A percentile compares a stretch with the other conserved stretches of the same genome.
phyloP scores from a whole-genome alignment of 108 stramenopile genomes.

The Skeletonema marinoi region DNA sequence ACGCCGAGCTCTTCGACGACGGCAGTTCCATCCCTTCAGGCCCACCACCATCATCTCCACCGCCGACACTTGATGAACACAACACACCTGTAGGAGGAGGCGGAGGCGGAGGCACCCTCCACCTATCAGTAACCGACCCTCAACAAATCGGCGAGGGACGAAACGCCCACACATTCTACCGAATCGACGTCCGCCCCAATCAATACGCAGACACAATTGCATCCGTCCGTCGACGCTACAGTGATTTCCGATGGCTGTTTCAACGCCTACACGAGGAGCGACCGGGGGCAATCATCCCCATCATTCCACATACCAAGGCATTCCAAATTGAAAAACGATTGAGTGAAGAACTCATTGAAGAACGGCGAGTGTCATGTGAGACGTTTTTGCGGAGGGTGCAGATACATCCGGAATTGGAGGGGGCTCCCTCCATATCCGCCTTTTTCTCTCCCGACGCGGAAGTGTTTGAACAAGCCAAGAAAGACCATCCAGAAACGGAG shows the following conservation, averaged over 20 bases:
- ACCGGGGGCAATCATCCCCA: slow-evolving; percentile 91
- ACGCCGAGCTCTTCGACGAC: slow-evolving; percentile 6
- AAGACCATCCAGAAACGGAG: slow-evolving; percentile 48
- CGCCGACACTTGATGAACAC: slow-evolving; percentile 7
- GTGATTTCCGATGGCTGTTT: slow-evolving; percentile 94
- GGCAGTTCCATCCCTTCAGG: background rate
- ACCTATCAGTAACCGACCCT: slow-evolving; percentile 60
- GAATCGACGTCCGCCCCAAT: slow-evolving; percentile 52
- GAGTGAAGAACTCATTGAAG: slow-evolving; percentile 73
- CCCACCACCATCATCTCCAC: slow-evolving; percentile 4
- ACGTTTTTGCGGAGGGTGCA: slow-evolving; percentile 74
- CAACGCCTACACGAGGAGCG: slow-evolving; percentile 75
- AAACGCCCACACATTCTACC: slow-evolving; percentile 61
- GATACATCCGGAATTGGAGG: slow-evolving; percentile 76
- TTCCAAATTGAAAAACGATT: slow-evolving; percentile 66
- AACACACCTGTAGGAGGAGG: slow-evolving; percentile 5
- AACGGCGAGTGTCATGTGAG: slow-evolving; percentile 76
- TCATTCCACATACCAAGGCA: slow-evolving; percentile 87
- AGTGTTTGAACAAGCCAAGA: slow-evolving; percentile 65
- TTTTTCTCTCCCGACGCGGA: slow-evolving; percentile 83
- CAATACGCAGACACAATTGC: slow-evolving; percentile 54
- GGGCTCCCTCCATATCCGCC: slow-evolving; percentile 67
- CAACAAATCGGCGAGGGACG: slow-evolving; percentile 69
- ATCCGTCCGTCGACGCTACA: slow-evolving; percentile 80
- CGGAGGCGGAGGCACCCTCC: slow-evolving; percentile 17